Base-by-base conservation (phyloP, 768 basidiomycete species). In the Russula ochroleuca region DNA sequence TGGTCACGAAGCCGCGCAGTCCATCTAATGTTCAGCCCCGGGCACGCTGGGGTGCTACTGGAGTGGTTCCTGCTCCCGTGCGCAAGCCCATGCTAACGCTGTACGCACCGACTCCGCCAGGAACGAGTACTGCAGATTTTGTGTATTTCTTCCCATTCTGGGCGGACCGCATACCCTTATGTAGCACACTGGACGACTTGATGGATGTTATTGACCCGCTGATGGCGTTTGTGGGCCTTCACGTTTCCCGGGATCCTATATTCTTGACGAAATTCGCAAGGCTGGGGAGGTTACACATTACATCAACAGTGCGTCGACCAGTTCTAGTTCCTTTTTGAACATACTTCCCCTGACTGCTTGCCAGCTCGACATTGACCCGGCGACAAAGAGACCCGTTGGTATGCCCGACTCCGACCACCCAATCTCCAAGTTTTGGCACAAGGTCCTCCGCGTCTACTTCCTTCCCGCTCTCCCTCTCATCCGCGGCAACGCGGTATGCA, bases 91-190 rank as follows among this genome's bases (percentile, higher is more conserved):
- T 83, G 5, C 78, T 94, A n/a, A 91, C 92, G 0, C 75, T 89
- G 4, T 82, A 82, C 73, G 88, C 90, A 2, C 95, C 95, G 3
- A 82, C 83, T 14, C 94, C 95, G 28, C 88, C 91, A 0, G 81
- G 84, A 68, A 94, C 92, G 23, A 82, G 77, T 59, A 80, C 78
- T 3, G 81, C 80, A n/a, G 85, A 88, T 56, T 96, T 92, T 69
- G 83, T 92, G 6, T 97, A 92, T 79, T 98, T 97, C 80, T 96
- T 87, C 73, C 89, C 92, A 14, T 79, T 85, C 61, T 98, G 94
- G 94, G 73, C 76, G 15, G 82, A 87, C 50, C 80, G 81, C 54
- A 77, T 95, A 35, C 91, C 90, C 5, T 68, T 85, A 35, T 88
- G 88, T 71, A 75, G 77, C 8, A 77, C 78, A 0, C 71, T 85